Conservation (phyloP, 2,329 filamentous ascomycete genomes). For the Thielaviopsis ethacetica region DNA sequence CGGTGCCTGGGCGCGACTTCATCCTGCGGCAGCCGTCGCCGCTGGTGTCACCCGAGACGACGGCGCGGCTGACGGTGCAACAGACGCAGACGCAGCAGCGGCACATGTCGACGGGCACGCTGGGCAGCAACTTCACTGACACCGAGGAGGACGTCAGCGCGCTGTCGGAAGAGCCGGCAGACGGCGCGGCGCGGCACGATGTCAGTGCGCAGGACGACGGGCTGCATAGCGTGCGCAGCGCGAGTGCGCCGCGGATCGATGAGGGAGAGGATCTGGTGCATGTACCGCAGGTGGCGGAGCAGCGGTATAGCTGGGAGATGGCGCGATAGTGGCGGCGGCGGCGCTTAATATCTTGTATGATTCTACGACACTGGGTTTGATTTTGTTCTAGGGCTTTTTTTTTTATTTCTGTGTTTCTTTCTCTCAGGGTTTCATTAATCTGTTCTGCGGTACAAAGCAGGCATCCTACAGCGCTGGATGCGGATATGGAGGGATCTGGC, state of each 20-base stretch:
- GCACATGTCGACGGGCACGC: conserved; percentile 22
- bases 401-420: conserved; percentile 8
- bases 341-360: background rate
- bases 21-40: background rate
- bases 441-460: background rate
- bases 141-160: conserved; percentile 22
- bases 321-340: conserved; percentile 10
- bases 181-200: background rate
- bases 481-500: too few species aligned
- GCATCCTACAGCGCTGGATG: too few species aligned
- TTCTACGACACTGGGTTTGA: conserved; percentile 1
- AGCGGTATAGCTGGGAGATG: conserved; percentile 35
- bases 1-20: conserved; percentile 13
- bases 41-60: background rate
- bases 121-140: conserved; percentile 34
- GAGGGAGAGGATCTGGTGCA: conserved; percentile 30
- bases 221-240: conserved; percentile 31
- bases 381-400: conserved; percentile 3
- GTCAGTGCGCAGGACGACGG: background rate
- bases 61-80: background rate
- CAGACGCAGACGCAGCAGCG: background rate
- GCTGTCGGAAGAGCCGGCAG: background rate
- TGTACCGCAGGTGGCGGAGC: conserved; percentile 32
- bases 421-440: conserved; percentile 2
- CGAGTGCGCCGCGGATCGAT: conserved; percentile 30